These are phyloP conservation scores for Mucor circinelloides DNA, from an alignment of 371 early-diverging fungal species.

Conservation along the genomic window DNA sequence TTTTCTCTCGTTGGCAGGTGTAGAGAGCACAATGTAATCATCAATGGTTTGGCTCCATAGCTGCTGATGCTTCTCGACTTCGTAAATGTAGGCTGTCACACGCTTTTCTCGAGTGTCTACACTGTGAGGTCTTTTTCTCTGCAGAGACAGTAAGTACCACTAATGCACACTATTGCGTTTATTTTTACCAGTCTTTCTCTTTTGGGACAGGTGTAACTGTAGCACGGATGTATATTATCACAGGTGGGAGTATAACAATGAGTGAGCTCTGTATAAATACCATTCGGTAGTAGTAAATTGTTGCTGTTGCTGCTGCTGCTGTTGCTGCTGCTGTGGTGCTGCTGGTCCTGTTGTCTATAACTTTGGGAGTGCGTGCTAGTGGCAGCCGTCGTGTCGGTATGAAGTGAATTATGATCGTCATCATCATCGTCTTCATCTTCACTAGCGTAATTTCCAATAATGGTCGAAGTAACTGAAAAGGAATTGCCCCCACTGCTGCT, in stretches of 20 bases:
- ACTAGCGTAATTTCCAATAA: constrained; percentile 22
- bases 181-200: constrained; percentile 26
- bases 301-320: not conserved
- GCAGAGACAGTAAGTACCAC: not conserved
- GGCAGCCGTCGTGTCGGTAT: not conserved
- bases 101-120: constrained; percentile 27
- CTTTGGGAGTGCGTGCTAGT: not conserved
- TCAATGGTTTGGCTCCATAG: constrained; percentile 70
- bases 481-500: not conserved
- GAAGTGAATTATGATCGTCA: constrained; percentile 4
- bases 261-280: constrained; percentile 82
- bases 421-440: constrained; percentile 15
- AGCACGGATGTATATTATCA: constrained; percentile 69
- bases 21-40: constrained; percentile 67
- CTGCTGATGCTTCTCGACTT: constrained; percentile 23
- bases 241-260: constrained; percentile 94
- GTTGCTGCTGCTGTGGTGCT: not conserved
- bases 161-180: not conserved
- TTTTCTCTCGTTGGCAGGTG: constrained; percentile 77
- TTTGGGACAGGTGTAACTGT: constrained; percentile 82
- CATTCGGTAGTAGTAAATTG: constrained; percentile 53
- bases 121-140: constrained; percentile 21
- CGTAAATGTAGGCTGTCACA: constrained; percentile 21
- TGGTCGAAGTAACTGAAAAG: constrained; percentile 5
- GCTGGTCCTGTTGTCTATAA: not conserved